Conservation (phyloP, 805 yeast species). For the Saccharomycopsis selenospora region DNA sequence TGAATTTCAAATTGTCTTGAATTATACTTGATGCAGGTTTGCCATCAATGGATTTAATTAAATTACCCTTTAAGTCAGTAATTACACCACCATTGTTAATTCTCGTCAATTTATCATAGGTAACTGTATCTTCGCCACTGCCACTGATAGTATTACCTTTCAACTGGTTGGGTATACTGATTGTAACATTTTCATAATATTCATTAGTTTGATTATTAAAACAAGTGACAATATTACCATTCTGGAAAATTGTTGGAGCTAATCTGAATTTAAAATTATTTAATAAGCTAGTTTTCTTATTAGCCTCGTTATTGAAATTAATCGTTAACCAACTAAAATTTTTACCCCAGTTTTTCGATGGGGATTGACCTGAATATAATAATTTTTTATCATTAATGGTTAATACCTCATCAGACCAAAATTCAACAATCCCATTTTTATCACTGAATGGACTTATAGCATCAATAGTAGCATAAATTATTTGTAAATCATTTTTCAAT, state of each 20-base stretch:
- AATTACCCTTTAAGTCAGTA: slow-evolving; percentile 15
- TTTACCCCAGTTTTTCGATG: slow-evolving; percentile 3
- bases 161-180: background rate
- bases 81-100: slow-evolving; percentile 1
- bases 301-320: background rate
- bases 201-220: background rate
- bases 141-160: background rate
- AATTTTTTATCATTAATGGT: background rate
- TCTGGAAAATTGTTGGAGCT: slow-evolving; percentile 3
- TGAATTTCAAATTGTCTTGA: slow-evolving; percentile 11
- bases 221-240: slow-evolving; percentile 3
- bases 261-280: background rate
- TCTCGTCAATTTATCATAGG: background rate
- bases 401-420: slow-evolving; percentile 13
- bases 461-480: slow-evolving; percentile 16
- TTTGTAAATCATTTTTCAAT: slow-evolving; percentile 8
- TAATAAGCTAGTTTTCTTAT: background rate
- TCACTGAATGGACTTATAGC: slow-evolving; percentile 15
- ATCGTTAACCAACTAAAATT: slow-evolving; percentile 4
- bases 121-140: background rate
- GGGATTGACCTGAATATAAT: background rate
- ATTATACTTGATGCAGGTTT: slow-evolving; percentile 18
- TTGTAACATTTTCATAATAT: background rate
- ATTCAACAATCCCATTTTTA: slow-evolving; percentile 13
- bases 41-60: slow-evolving; percentile 12